These are phyloP conservation scores for Hymenoscyphus scutula DNA, from an alignment of 2,329 filamentous ascomycete species.

Conservation along the genomic window DNA sequence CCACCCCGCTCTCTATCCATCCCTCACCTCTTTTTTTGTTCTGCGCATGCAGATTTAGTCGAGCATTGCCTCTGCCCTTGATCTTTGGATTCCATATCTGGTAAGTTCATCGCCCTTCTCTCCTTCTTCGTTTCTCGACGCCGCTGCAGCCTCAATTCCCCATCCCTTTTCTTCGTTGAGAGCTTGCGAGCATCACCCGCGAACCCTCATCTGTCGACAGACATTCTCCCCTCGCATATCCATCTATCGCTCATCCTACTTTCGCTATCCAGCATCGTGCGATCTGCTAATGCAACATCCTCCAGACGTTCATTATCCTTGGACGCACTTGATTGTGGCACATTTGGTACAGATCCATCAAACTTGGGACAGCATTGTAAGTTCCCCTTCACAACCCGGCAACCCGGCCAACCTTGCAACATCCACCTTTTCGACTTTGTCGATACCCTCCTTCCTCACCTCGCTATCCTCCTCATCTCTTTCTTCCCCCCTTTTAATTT, in stretches of 20 bases:
- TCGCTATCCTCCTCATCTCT: not conserved
- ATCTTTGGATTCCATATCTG: slow-evolving; percentile 2
- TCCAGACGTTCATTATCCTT: not conserved
- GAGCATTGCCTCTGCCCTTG: not conserved
- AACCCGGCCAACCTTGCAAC: not conserved
- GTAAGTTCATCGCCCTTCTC: not conserved
- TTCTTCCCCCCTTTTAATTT: not conserved
- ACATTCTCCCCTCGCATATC: not conserved
- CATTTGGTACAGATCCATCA: slow-evolving; percentile 1
- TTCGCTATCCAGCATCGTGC: not conserved
- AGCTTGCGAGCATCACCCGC: not conserved
- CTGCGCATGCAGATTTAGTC: slow-evolving; percentile 3
- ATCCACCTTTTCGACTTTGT: not conserved
- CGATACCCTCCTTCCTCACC: not conserved
- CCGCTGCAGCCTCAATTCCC: not conserved
- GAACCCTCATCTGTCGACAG: too few relatives aligned
- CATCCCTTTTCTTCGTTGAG: not conserved
- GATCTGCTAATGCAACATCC: not conserved
- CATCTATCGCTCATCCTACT: not conserved
- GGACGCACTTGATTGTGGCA: not conserved
- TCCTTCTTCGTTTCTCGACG: not conserved
- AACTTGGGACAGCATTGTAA: not conserved
- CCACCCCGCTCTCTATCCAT: not conserved
- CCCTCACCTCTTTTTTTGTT: slow-evolving; percentile 4
- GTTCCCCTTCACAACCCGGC: not conserved